A percentile compares a stretch with the other conserved stretches of the same genome.
These are phyloP conservation scores for Phaeotremella fagi DNA, from an alignment of 768 basidiomycete genomes.

Conservation along the genomic window DNA sequence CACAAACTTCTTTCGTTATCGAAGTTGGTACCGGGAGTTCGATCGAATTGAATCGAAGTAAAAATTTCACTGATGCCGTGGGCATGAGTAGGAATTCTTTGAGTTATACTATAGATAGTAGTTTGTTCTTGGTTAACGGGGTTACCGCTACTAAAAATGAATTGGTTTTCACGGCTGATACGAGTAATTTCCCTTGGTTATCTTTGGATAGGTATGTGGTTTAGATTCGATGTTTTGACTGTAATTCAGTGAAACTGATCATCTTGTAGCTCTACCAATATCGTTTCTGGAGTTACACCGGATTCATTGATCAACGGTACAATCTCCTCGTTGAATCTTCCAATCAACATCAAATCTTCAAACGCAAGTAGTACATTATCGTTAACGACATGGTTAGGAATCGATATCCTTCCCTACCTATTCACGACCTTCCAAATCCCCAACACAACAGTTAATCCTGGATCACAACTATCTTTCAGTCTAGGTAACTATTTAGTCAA, in stretches of 20 bases:
- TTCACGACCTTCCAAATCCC: slow-evolving; percentile 62
- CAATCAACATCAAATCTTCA: slow-evolving; percentile 61
- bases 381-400: slow-evolving; percentile 50
- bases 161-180: slow-evolving; percentile 61
- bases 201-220: slow-evolving; percentile 55
- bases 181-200: slow-evolving; percentile 53
- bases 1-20: slow-evolving; percentile 61
- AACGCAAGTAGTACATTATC: slow-evolving; percentile 56
- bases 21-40: slow-evolving; percentile 38
- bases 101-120: slow-evolving; percentile 50
- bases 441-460: slow-evolving; percentile 56
- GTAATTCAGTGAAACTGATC: no score
- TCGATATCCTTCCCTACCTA: slow-evolving; percentile 68
- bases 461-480: slow-evolving; percentile 55
- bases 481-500: slow-evolving; percentile 60
- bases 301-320: slow-evolving; percentile 47
- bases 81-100: slow-evolving; percentile 61
- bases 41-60: slow-evolving; percentile 26
- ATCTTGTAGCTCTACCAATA: slow-evolving; percentile 26
- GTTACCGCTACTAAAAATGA: slow-evolving; percentile 58
- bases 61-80: slow-evolving; percentile 55
- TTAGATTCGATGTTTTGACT: background rate
- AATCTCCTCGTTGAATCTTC: slow-evolving; percentile 48
- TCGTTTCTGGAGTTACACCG: slow-evolving; percentile 62
- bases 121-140: slow-evolving; percentile 58